Percentiles rank a stretch among this genome's conserved stretches.
phyloP scores from a whole-genome alignment of 1,139 yeast species.

The Diutina sp. region DNA sequence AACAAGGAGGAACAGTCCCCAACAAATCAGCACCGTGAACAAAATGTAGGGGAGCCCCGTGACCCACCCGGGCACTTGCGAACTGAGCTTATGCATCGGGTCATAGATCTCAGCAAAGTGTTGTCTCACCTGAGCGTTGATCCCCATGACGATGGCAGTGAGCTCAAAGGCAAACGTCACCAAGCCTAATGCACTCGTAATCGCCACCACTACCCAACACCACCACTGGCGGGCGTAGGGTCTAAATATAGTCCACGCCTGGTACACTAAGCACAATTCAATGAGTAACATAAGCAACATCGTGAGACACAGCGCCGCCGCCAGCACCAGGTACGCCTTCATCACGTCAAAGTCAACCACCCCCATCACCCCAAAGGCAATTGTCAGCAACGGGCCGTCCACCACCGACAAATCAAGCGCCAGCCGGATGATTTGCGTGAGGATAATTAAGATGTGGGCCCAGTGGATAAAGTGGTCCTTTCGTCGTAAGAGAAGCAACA shows the following conservation, averaged over 20 bases:
- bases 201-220: background rate
- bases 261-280: background rate
- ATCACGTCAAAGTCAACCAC: background rate
- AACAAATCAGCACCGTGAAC: constrained; percentile 55
- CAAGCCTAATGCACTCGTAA: background rate
- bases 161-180: background rate
- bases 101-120: background rate
- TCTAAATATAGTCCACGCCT: background rate
- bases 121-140: background rate
- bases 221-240: background rate
- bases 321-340: background rate
- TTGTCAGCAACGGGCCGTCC: background rate
- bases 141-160: background rate
- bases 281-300: background rate
- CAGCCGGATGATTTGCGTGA: background rate
- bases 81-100: background rate
- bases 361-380: background rate
- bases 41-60: constrained; percentile 42
- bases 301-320: background rate
- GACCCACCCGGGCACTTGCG: background rate
- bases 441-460: background rate
- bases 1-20: constrained; percentile 47
- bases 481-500: background rate
- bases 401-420: background rate
- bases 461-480: background rate